Evolutionary conservation across 768 basidiomycete species (phyloP).

Genomic region (Postia placenta): DNA sequence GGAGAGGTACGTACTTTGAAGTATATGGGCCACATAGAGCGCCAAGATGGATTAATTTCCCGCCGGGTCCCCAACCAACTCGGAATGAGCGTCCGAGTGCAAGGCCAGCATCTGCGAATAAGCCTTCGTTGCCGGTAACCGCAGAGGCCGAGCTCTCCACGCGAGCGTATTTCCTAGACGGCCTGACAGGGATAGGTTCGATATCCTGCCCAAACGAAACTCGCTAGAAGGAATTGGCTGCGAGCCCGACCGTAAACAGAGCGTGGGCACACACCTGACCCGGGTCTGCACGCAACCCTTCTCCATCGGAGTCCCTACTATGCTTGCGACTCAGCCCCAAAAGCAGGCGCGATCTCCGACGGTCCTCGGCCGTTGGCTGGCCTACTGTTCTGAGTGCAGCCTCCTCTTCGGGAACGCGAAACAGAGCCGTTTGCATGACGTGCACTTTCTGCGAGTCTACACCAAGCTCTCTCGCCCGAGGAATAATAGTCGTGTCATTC

Average conservation of each 20-base stretch:
- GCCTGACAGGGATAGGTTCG: slow-evolving; percentile 59
- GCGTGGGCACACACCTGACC: slow-evolving; percentile 42
- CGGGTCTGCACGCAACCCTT: slow-evolving; percentile 50
- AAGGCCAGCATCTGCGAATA: slow-evolving; percentile 75
- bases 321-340: slow-evolving; percentile 57
- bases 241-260: not conserved
- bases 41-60: slow-evolving; percentile 72
- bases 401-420: slow-evolving; percentile 70
- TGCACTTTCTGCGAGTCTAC: slow-evolving; percentile 87
- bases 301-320: slow-evolving; percentile 73
- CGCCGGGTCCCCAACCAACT: slow-evolving; percentile 85
- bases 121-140: slow-evolving; percentile 56
- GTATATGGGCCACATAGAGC: slow-evolving; percentile 55
- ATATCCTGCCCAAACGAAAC: slow-evolving; percentile 74
- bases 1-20: slow-evolving; percentile 39
- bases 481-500: slow-evolving; percentile 47
- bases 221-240: slow-evolving; percentile 38
- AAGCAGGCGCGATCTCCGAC: slow-evolving; percentile 28
- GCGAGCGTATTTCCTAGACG: slow-evolving; percentile 75
- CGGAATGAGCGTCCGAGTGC: slow-evolving; percentile 84
- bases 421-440: slow-evolving; percentile 89
- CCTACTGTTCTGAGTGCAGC: slow-evolving; percentile 54
- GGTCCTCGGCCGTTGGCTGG: slow-evolving; percentile 25
- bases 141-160: slow-evolving; percentile 65
- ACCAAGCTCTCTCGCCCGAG: slow-evolving; percentile 69